Percentiles rank a stretch among this genome's conserved stretches.
Evolutionary conservation across 805 yeast species (phyloP).

Genomic region (Zygotorulaspora chibaensis): DNA sequence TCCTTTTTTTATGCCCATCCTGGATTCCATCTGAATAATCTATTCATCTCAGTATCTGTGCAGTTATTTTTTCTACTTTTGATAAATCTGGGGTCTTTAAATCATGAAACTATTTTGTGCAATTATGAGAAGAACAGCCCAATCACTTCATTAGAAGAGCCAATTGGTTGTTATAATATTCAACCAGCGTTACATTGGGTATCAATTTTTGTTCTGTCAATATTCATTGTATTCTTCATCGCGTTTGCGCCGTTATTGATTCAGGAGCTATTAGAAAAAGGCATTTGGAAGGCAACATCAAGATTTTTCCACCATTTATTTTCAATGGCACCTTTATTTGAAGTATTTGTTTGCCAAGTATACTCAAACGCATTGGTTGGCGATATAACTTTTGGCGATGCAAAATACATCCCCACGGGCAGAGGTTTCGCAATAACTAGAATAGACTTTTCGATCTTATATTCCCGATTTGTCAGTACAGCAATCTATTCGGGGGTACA

Average conservation of each 20-base stretch:
- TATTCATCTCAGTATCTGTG: conserved; percentile 82
- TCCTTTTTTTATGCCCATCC: conserved; percentile 97
- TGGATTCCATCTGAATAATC: conserved; percentile 89
- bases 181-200: conserved; percentile 90
- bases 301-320: conserved; percentile 71
- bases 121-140: conserved; percentile 61
- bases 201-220: conserved; percentile 78
- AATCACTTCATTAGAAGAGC: conserved; percentile 66
- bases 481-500: conserved; percentile 78
- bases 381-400: conserved; percentile 87
- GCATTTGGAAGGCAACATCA: conserved; percentile 65
- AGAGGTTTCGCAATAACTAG: conserved; percentile 90
- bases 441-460: conserved; percentile 63
- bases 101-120: conserved; percentile 68
- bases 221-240: conserved; percentile 88
- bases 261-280: conserved; percentile 86
- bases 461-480: conserved; percentile 68
- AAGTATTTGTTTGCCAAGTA: conserved; percentile 91
- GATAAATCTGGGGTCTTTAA: conserved; percentile 74
- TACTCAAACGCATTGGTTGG: conserved; percentile 73
- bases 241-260: conserved; percentile 83
- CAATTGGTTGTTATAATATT: conserved; percentile 81
- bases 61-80: conserved; percentile 79
- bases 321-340: conserved; percentile 86
- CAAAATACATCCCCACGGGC: conserved; percentile 87